phyloP scores from a whole-genome alignment of 2,329 filamentous ascomycete genomes.

The Monosporascus sp. region DNA sequence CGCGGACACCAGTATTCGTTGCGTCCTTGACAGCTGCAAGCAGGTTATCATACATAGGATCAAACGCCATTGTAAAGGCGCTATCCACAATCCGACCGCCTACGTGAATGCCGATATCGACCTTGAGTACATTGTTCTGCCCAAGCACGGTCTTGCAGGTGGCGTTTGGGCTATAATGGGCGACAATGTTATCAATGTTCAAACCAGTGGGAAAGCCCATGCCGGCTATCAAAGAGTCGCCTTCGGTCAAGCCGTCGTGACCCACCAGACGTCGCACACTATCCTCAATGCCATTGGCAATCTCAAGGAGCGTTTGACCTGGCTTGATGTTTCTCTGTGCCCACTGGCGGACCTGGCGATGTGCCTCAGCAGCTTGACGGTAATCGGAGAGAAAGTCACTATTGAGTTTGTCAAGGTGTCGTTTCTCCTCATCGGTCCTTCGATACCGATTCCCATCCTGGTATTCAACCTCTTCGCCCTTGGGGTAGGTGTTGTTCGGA shows the following conservation, averaged over 20 bases:
- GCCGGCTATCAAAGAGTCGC: slow-evolving; percentile 71
- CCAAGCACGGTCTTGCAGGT: slow-evolving; percentile 74
- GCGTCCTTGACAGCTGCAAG: slow-evolving; percentile 69
- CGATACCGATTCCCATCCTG: slow-evolving; percentile 70
- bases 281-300: slow-evolving; percentile 83
- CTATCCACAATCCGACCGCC: slow-evolving; percentile 77
- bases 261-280: slow-evolving; percentile 72
- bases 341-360: slow-evolving; percentile 81
- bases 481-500: slow-evolving; percentile 65
- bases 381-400: slow-evolving; percentile 74
- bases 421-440: slow-evolving; percentile 79
- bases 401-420: slow-evolving; percentile 74
- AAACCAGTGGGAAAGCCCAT: slow-evolving; percentile 85
- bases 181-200: slow-evolving; percentile 78
- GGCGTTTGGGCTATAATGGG: slow-evolving; percentile 82
- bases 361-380: slow-evolving; percentile 75
- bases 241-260: slow-evolving; percentile 70
- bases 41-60: slow-evolving; percentile 69
- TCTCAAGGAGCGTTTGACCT: slow-evolving; percentile 73
- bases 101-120: slow-evolving; percentile 78
- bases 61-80: slow-evolving; percentile 74
- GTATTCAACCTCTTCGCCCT: slow-evolving; percentile 76
- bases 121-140: slow-evolving; percentile 72
- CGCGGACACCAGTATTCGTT: slow-evolving; percentile 80
- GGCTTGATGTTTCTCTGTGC: slow-evolving; percentile 77